Evolutionary conservation across 768 basidiomycete species (phyloP).

Genomic region (Lentinula lateritia): DNA sequence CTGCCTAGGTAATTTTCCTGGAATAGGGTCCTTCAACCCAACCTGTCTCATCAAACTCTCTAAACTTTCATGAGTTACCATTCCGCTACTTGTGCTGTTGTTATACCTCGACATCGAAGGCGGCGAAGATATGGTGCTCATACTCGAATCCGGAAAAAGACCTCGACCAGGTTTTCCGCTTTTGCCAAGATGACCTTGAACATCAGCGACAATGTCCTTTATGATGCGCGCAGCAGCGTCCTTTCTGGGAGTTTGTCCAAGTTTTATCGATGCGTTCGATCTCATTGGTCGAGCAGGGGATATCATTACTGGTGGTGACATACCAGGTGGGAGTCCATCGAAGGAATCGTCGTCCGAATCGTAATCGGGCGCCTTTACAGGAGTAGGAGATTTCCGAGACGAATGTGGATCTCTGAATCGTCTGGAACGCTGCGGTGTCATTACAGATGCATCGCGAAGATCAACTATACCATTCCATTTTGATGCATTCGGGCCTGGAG

Average conservation of each 20-base stretch:
- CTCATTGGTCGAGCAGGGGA: constrained; percentile 49
- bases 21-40: constrained; percentile 35
- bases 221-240: constrained; percentile 69
- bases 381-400: not conserved
- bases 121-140: constrained; percentile 65
- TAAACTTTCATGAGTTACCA: constrained; percentile 50
- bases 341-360: constrained; percentile 47
- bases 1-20: not conserved
- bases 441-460: constrained; percentile 50
- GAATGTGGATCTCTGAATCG: constrained; percentile 20
- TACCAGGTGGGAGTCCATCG: constrained; percentile 45
- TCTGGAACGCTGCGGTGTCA: constrained; percentile 37
- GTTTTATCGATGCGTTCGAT: constrained; percentile 38
- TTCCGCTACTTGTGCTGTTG: constrained; percentile 40
- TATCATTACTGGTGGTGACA: constrained; percentile 55
- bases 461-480: constrained; percentile 76
- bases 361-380: constrained; percentile 9
- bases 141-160: constrained; percentile 43
- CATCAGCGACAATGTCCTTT: constrained; percentile 54
- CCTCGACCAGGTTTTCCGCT: not conserved
- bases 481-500: constrained; percentile 39
- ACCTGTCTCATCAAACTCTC: constrained; percentile 68
- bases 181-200: constrained; percentile 33
- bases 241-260: constrained; percentile 64
- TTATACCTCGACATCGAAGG: constrained; percentile 68